phyloP scores from a whole-genome alignment of 2,329 filamentous ascomycete genomes.

The Claviceps humidiphila region DNA sequence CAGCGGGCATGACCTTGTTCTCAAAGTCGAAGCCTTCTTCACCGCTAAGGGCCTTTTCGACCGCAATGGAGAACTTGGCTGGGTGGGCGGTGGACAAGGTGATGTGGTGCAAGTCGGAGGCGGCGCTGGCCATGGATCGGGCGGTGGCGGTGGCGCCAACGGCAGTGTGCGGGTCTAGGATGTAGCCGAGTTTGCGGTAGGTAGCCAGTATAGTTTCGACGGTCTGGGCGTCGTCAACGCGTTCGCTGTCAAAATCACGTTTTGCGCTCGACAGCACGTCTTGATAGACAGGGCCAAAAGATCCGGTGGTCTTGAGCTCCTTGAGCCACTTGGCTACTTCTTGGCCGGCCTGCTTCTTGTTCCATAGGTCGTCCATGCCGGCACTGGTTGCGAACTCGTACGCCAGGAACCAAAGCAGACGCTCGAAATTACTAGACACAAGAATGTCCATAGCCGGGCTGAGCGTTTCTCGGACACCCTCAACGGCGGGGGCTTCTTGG shows the following conservation, averaged over 20 bases:
- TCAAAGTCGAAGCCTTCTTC: constrained; percentile 64
- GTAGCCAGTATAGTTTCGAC: constrained; percentile 47
- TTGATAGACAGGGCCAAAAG: constrained; percentile 64
- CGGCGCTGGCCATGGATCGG: constrained; percentile 48
- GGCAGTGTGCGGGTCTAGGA: constrained; percentile 86
- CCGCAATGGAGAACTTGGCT: constrained; percentile 82
- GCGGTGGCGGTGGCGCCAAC: constrained; percentile 69
- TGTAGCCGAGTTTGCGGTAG: constrained; percentile 53
- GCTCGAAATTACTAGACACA: constrained; percentile 92
- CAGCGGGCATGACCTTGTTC: constrained; percentile 59
- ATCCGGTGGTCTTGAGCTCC: constrained; percentile 66
- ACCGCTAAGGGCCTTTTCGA: constrained; percentile 62
- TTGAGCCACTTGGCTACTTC: constrained; percentile 68
- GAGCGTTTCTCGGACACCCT: constrained; percentile 79
- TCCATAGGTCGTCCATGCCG: constrained; percentile 52
- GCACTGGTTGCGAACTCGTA: constrained; percentile 51
- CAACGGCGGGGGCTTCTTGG: constrained; percentile 38
- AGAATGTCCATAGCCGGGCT: constrained; percentile 97
- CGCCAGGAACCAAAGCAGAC: constrained; percentile 84
- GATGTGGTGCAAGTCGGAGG: constrained; percentile 52
- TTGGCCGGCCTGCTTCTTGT: constrained; percentile 57
- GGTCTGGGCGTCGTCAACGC: constrained; percentile 53
- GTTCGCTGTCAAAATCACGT: constrained; percentile 69
- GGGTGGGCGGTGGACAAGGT: constrained; percentile 88
- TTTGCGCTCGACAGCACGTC: constrained; percentile 60